A percentile compares a stretch with the other conserved stretches of the same genome.
Evolutionary conservation across 345 rosid species (phyloP).

Genomic region (Balakata baccata): DNA sequence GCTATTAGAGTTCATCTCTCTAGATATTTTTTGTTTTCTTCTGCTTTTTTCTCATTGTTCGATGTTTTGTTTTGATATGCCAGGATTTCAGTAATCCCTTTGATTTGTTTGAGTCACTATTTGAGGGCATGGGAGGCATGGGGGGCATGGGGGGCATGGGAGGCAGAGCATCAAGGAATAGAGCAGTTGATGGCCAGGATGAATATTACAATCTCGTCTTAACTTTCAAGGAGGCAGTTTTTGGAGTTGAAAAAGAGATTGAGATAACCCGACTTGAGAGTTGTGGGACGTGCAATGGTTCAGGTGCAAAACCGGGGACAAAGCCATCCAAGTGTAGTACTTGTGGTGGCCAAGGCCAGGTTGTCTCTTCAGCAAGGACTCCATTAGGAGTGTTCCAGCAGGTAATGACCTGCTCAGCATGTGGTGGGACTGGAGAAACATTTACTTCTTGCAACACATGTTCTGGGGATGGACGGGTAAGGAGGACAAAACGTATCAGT

Average conservation of each 20-base stretch:
- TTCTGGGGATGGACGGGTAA: slow-evolving; percentile 87
- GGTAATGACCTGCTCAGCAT: slow-evolving; percentile 83
- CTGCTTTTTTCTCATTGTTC: slow-evolving; percentile 13
- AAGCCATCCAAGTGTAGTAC: slow-evolving; percentile 73
- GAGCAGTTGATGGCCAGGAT: slow-evolving; percentile 87
- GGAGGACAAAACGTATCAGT: slow-evolving; percentile 84
- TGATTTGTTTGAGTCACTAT: slow-evolving; percentile 82
- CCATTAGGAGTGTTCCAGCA: slow-evolving; percentile 97
- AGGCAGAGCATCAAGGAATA: slow-evolving; percentile 64
- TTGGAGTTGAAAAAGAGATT: slow-evolving; percentile 89
- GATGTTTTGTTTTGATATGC: slow-evolving; percentile 13
- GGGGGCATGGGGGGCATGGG: slow-evolving; percentile 51
- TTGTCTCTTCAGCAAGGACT: slow-evolving; percentile 81
- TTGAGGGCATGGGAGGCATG: slow-evolving; percentile 87
- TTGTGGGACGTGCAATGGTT: slow-evolving; percentile 84
- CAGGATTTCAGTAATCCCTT: slow-evolving; percentile 98
- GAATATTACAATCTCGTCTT: slow-evolving; percentile 77
- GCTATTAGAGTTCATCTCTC: neutral
- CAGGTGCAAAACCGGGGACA: slow-evolving; percentile 89
- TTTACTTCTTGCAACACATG: slow-evolving; percentile 73
- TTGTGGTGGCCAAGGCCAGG: slow-evolving; percentile 98
- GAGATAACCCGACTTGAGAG: slow-evolving; percentile 84
- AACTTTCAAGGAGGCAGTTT: slow-evolving; percentile 90
- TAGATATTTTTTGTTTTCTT: neutral
- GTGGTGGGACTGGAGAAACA: slow-evolving; percentile 78